Conservation (phyloP, 2,329 filamentous ascomycete species). For the Pyrenophora graminea region DNA sequence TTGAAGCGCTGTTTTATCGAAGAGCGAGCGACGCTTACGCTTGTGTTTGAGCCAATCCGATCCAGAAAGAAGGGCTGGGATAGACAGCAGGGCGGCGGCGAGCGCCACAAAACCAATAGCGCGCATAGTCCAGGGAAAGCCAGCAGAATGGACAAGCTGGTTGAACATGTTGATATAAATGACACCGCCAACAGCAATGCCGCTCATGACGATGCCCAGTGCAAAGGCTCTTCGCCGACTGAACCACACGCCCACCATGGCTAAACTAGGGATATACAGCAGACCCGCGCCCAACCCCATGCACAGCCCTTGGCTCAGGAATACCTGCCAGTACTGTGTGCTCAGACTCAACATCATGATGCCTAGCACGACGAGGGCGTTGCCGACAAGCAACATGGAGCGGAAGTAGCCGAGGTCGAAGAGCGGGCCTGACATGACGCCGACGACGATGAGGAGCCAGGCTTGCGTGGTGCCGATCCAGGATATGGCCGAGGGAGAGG, state of each 20-base stretch:
- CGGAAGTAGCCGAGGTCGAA: constrained; percentile 56
- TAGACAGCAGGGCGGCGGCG: constrained; percentile 35
- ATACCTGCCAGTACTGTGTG: constrained; percentile 58
- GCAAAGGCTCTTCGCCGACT: constrained; percentile 39
- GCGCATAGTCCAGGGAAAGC: constrained; percentile 45
- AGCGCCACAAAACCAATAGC: constrained; percentile 43
- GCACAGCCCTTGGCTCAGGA: constrained; percentile 60
- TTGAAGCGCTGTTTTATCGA: constrained; percentile 40
- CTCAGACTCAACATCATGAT: constrained; percentile 66
- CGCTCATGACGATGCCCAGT: constrained; percentile 45
- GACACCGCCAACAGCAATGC: constrained; percentile 46
- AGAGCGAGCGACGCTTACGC: constrained; percentile 39
- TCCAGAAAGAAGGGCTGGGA: constrained; percentile 43
- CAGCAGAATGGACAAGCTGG: constrained; percentile 27
- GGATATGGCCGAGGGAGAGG: constrained; percentile 46
- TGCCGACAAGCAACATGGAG: constrained; percentile 53
- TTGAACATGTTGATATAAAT: constrained; percentile 47
- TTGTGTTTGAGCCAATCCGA: constrained; percentile 31
- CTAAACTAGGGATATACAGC: constrained; percentile 45
- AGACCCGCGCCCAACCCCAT: constrained; percentile 47
- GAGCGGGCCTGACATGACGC: constrained; percentile 52
- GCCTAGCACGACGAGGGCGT: constrained; percentile 60
- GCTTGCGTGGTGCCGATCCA: constrained; percentile 54
- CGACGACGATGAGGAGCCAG: constrained; percentile 59
- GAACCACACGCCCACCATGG: constrained; percentile 45